Evolutionary conservation across 164 flowering plant genomes (phyloP), one percentile per base, ranked within the genome.

Genomic region (Chimonanthus salicifolius): DNA sequence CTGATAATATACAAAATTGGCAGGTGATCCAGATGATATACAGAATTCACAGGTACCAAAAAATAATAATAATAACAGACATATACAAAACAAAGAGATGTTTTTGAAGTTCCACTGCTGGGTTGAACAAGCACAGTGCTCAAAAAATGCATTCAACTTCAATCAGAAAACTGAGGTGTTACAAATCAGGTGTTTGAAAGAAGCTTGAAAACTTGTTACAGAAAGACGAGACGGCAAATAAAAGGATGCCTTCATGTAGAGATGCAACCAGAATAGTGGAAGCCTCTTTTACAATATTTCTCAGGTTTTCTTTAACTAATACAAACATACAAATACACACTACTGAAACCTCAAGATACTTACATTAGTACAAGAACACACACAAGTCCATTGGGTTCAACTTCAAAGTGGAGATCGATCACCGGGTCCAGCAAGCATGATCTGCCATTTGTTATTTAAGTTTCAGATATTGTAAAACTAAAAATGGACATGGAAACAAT

Each of bases 291-390:
- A 66, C 68, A 66, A 66, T 66, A 44, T 43, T 9, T 8, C 16
- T 3, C 48, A 43, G 44, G 15, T 66, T 15, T 43, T 66, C 68
- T 44, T 66, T 15, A n/a, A 66, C 68, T 45, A 33, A 9, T 13
- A 66, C 68, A 66, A 66, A 66, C 68, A 66, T 66, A 66, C 68
- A 66, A 66, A 66, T 66, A 13, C 68, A 66, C 68, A 66, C 68
- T 66, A 33, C 48, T 44, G 68, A 66, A 66, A 66, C 68, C 64
- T 66, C 47, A 44, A 66, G 47, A 66, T 66, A 66, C 47, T 66
- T 66, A 66, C 47, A 66, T 66, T 66, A 66, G 47, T 33, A 66
- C 68, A 66, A 66, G 47, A 45, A 4, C 48, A 43, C 66, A 15
- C n/a, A 11, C 48, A 66, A 66, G 16, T 11, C 45, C 47, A 66